Evolutionary conservation across 805 yeast genomes (phyloP), one percentile per base, ranked within the genome.

Genomic region (Candida taoyuanica): DNA sequence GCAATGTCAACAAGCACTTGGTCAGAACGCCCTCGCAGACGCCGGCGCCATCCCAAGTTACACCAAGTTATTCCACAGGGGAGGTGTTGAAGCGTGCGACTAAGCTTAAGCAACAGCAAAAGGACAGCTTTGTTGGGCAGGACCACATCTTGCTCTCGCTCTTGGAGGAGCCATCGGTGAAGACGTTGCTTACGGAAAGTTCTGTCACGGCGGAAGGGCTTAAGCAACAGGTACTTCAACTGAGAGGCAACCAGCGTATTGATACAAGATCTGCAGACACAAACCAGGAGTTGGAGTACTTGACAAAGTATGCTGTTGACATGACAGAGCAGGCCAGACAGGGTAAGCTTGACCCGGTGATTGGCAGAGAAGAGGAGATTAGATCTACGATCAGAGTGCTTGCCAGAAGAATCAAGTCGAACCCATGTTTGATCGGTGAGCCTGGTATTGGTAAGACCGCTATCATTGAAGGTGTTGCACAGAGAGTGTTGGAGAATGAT

Each of bases 401-500:
- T 44, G 89, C 98, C n/a, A 82, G 98, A 68, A 79, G 98, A 67
- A 85, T 95, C 29, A 93, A 93, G 65, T 89, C 97, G 6, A 93
- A 93, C 59, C 96, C 98, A 13, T 93, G 95, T 53, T 67, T 93
- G 43, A 88, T 93, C 55, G 98, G 98, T 72, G 98, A 93, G 56
- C 96, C 98, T 29, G 98, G 98, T 78, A 97, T 93, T 37, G 98
- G 98, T 73, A 93, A 93, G 68, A 93, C 98, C 27, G 85, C 95
- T 21, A 91, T 93, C 53, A 96, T 93, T 36, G 98, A 93, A 67
- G 98, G 98, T 55, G 97, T 93, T 40, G 98, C 98, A 11, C 98
- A 91, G 65, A 76, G 98, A 66, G 87, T 93, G 47, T 79, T 93
- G 43, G 97, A 93, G 56, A 85, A 85, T 47, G 98, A 93, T 63